Base-by-base conservation (phyloP, 176 grass and related monocot species). In the Bromus sterilis region DNA sequence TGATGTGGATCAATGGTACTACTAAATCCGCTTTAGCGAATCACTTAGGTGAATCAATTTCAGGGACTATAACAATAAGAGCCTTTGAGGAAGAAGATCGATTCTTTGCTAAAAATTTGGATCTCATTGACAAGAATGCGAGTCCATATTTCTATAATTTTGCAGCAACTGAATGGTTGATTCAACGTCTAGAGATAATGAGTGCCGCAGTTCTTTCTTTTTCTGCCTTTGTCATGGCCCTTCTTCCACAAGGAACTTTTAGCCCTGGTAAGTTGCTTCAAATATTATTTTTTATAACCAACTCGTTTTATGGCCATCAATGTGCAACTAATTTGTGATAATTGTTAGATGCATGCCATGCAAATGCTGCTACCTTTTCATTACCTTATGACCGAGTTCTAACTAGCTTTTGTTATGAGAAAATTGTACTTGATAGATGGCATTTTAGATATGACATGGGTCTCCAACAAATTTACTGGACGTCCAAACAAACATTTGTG, bases 91-190 rank as follows among this genome's bases (percentile, higher is more conserved):
- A 91, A 75, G 90, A 98, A 89, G 81, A 91, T 74, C 74, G 88
- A 63, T 98, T 98, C 78, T 98, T 98, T 85, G 71, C 71, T 28
- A 87, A 91, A n/a, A n/a, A n/a, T n/a, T n/a, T n/a, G n/a, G n/a
- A n/a, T n/a, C n/a, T n/a, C n/a, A n/a, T n/a, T n/a, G 95, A 98
- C 88, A 87, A 84, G 83, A 98, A 98, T 91, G 72, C 90, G 3
- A 82, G 92, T 84, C 92, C 95, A 64, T 98, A 80, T 75, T 87
- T 98, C 44, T 87, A 89, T 76, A 94, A 94, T 89, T 93, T 94
- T 81, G 83, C 91, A 30, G 82, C 92, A 42, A 91, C 79, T 68
- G 95, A 98, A 81, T 94, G 95, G 95, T 80, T 98, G 36, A 98
- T 94, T 77, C 92, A 89, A 86, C 85, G 88, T 10, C 41, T 98